A percentile compares a stretch with the other conserved stretches of the same genome.
Evolutionary conservation across 2,329 filamentous ascomycete species (phyloP).

Genomic region (Orbilia oligospora): DNA sequence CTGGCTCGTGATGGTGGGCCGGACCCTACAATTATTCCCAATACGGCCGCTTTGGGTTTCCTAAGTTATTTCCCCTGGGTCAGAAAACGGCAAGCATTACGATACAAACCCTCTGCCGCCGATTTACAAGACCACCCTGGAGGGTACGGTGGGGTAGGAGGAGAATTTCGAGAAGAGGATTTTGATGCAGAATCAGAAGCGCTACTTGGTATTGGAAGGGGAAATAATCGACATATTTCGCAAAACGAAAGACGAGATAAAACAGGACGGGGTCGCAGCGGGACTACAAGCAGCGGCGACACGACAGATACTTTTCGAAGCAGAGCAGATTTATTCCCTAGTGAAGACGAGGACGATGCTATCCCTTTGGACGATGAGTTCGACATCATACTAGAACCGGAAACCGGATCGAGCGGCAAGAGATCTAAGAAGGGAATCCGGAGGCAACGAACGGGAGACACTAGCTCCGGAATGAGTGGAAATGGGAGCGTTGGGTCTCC

Average conservation of each 20-base stretch:
- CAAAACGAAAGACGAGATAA: slow-evolving; percentile 30
- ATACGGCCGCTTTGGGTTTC: slow-evolving; percentile 75
- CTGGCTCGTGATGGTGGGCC: slow-evolving; percentile 70
- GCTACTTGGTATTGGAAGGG: slow-evolving; percentile 71
- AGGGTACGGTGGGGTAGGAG: slow-evolving; percentile 63
- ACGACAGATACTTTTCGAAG: slow-evolving; percentile 76
- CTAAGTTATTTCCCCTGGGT: slow-evolving; percentile 75
- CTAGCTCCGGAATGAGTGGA: slow-evolving; percentile 68
- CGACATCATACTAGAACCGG: slow-evolving; percentile 74
- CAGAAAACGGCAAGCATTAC: slow-evolving; percentile 73
- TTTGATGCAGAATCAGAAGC: slow-evolving; percentile 68
- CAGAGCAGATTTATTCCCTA: slow-evolving; percentile 77
- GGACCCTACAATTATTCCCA: slow-evolving; percentile 76
- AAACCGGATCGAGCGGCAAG: slow-evolving; percentile 70
- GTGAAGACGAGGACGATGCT: slow-evolving; percentile 78
- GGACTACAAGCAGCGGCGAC: slow-evolving; percentile 73
- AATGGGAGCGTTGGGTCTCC: slow-evolving; percentile 60
- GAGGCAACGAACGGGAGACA: slow-evolving; percentile 69
- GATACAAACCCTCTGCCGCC: slow-evolving; percentile 76
- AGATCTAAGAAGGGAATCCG: slow-evolving; percentile 66
- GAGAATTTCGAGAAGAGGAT: slow-evolving; percentile 65
- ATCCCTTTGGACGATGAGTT: slow-evolving; percentile 79
- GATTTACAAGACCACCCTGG: slow-evolving; percentile 77
- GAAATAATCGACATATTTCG: slow-evolving; percentile 6
- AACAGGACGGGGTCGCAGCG: slow-evolving; percentile 70